phyloP scores from a whole-genome alignment of 192 early-diverging fungal genomes.

The Entrophospora sp. region DNA sequence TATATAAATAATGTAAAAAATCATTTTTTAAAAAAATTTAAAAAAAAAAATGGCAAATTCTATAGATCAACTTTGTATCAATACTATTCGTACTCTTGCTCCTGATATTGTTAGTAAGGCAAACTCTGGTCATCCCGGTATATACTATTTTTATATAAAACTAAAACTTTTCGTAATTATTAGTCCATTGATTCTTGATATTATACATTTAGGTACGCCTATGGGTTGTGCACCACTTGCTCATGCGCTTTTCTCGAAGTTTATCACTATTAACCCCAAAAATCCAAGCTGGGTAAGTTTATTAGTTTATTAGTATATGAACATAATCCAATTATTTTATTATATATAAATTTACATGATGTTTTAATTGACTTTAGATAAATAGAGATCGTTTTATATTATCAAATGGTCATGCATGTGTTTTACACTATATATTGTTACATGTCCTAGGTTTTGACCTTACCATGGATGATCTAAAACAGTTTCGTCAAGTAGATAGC shows the following conservation, averaged over 20 bases:
- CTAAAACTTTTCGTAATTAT: not conserved
- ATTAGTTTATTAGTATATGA: not conserved
- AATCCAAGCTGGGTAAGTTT: conserved; percentile 80
- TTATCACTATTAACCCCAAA: conserved; percentile 76
- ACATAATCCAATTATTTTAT: not conserved
- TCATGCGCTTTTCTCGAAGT: conserved; percentile 75
- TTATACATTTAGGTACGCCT: conserved; percentile 89
- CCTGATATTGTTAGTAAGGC: conserved; percentile 82
- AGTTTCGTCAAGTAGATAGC: conserved; percentile 74
- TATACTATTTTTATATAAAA: not conserved
- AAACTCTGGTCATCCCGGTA: conserved; percentile 91
- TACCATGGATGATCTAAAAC: conserved; percentile 82
- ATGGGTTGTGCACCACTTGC: conserved; percentile 97
- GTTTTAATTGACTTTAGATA: too few species aligned
- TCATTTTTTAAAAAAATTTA: too few species aligned
- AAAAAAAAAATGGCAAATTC: too few species aligned
- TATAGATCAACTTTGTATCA: conserved; percentile 58
- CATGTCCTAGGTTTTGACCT: conserved; percentile 87
- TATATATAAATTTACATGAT: too few species aligned
- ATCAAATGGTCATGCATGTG: conserved; percentile 97
- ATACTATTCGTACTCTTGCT: conserved; percentile 85
- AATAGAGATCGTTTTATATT: conserved; percentile 98
- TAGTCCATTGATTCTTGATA: too few species aligned
- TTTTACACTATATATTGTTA: conserved; percentile 80
- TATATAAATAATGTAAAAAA: too few species aligned